A percentile compares a stretch with the other conserved stretches of the same genome.
Conservation (phyloP, 2,329 filamentous ascomycete species). For the Monosporascus sp. region DNA sequence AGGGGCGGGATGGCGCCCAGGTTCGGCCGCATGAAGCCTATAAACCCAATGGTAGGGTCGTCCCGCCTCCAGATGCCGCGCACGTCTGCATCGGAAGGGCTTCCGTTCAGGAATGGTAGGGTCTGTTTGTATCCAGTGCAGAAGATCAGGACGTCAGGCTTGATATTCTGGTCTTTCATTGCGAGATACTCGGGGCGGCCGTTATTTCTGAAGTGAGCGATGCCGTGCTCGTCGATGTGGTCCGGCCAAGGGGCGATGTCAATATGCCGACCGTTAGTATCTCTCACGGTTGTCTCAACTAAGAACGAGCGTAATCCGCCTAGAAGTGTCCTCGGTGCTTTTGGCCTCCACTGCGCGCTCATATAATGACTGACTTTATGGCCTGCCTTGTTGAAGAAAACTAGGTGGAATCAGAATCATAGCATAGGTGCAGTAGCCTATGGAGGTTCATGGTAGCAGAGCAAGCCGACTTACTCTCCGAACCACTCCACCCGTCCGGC, state of each 20-base stretch:
- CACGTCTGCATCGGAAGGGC: slow-evolving; percentile 30
- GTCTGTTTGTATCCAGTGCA: slow-evolving; percentile 40
- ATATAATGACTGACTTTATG: slow-evolving; percentile 16
- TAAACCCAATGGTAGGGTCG: slow-evolving; percentile 36
- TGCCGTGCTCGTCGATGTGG: slow-evolving; percentile 29
- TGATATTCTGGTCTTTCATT: slow-evolving; percentile 23
- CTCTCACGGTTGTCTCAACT: slow-evolving; percentile 34
- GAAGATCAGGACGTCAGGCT: slow-evolving; percentile 39
- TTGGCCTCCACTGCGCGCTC: slow-evolving; percentile 11
- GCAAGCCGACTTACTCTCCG: slow-evolving; percentile 14
- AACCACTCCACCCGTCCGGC: slow-evolving; percentile 24
- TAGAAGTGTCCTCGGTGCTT: slow-evolving; percentile 24
- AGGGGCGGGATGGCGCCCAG: slow-evolving; percentile 42
- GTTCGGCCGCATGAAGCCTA: slow-evolving; percentile 41
- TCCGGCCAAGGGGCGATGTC: slow-evolving; percentile 39
- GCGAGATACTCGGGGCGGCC: slow-evolving; percentile 19
- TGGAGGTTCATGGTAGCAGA: neutral
- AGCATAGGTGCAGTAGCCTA: neutral
- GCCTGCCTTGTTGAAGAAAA: slow-evolving; percentile 31
- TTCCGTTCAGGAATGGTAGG: slow-evolving; percentile 33
- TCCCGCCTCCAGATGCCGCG: slow-evolving; percentile 44
- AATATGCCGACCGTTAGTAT: slow-evolving; percentile 34
- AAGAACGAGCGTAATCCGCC: slow-evolving; percentile 31
- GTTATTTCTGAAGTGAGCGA: slow-evolving; percentile 30
- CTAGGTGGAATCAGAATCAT: slow-evolving; percentile 16